Base-by-base conservation (phyloP, 345 rosid genomes). In the Cochlearia excelsa region DNA sequence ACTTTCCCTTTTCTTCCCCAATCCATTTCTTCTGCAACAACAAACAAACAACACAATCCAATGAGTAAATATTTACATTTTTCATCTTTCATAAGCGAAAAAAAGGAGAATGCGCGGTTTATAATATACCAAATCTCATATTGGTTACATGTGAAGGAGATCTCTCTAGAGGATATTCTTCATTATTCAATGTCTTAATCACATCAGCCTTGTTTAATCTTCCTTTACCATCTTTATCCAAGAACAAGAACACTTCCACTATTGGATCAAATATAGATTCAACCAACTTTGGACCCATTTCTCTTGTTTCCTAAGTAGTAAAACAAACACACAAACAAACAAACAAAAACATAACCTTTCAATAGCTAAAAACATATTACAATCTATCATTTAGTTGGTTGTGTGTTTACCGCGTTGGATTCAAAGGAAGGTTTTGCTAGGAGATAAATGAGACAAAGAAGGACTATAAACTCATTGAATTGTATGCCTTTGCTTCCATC, bases 11-110 rank as follows among this genome's bases (percentile, higher is more conserved):
- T 83, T 65, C 76, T 80, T 70, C 86, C 81, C 89, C 91, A 85
- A 67, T 91, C 94, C 89, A 91, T 81, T 84, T 91, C 96, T 59
- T 79, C 98, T 88, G 88, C 83, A 81, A 33, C 57, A 45, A 49
- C 57, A 46, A 68, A 34, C 43, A 48, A 46, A 55, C 1, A 50
- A 37, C 30, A 42, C 10, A 54, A 9, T 34, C 46, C 37, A 51
- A 37, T 57, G 44, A 61, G 39, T 46, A 37, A 37, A 16, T 31
- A 67, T 4, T 7, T 9, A 41, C 37, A 29, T 4, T 26, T n/a
- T 54, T 39, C 53, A 2, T 5, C 10, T 7, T 39, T 39, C 43
- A 39, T 2, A 39, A 39, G 43, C 1, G 2, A 27, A 30, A 28
- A 38, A 49, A 5, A 9, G 45, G 7, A 9, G 11, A 6, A 37